These are phyloP conservation scores for Westerdykella aurantiaca DNA, from an alignment of 2,329 filamentous ascomycete species.

Conservation along the genomic window DNA sequence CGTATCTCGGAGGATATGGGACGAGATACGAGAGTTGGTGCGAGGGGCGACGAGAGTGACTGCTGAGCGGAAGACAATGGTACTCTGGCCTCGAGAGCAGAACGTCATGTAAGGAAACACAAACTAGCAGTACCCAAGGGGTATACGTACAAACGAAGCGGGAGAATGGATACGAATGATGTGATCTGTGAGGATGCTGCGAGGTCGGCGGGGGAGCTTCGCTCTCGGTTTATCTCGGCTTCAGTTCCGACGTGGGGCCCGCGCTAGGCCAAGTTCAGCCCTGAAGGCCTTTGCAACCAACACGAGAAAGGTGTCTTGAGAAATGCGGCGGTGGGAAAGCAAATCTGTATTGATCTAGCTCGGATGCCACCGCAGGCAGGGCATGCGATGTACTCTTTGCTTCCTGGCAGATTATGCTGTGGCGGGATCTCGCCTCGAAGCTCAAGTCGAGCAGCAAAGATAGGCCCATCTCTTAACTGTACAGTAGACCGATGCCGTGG, in stretches of 20 bases:
- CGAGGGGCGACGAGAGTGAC: not conserved
- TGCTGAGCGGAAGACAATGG: not conserved
- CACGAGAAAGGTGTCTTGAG: too few relatives aligned
- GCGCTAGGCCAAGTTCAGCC: not conserved
- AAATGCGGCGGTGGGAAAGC: too few relatives aligned
- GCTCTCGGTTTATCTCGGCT: not conserved
- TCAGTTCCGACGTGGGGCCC: not conserved
- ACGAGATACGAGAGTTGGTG: not conserved
- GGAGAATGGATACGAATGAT: not conserved
- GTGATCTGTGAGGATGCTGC: not conserved
- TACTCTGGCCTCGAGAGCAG: not conserved
- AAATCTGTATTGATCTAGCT: too few relatives aligned
- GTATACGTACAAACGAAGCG: not conserved
- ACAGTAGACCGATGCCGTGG: too few relatives aligned
- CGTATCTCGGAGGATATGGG: slow-evolving; percentile 1
- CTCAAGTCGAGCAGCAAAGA: too few relatives aligned
- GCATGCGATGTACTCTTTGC: too few relatives aligned
- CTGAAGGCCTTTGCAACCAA: too few relatives aligned
- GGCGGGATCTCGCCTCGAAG: too few relatives aligned
- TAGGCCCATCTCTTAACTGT: too few relatives aligned
- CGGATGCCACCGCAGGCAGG: too few relatives aligned
- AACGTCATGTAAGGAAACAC: not conserved
- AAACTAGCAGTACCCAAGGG: too few relatives aligned
- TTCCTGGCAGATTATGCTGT: too few relatives aligned
- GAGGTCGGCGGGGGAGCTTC: not conserved